Evolutionary conservation across 139 green algal genomes (phyloP), one percentile per base, ranked within the genome.

Genomic region (Closterium sp.): DNA sequence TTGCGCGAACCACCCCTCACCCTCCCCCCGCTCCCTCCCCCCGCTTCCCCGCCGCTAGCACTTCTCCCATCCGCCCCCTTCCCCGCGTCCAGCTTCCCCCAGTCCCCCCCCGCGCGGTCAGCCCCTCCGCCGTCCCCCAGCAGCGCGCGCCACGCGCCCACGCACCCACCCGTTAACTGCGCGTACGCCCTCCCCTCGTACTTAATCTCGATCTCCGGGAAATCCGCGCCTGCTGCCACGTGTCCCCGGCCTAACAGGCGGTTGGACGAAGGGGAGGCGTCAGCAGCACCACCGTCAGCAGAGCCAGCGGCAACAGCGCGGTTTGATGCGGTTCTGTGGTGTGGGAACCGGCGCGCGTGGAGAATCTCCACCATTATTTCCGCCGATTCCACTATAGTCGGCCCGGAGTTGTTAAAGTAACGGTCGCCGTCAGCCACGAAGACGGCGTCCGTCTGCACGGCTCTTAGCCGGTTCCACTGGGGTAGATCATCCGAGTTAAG

Each of bases 361-460:
- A 93, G 84, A 85, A 93, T 93, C 8, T 93, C 90, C n/a, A 32
- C 85, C 64, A 93, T 90, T 7, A 93, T 34, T 9, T 92, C 86
- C 28, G 86, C 85, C 31, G 86, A 92, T 25, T 93, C 90, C 2
- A 93, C 90, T 33, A 92, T 55, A 30, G 87, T 33, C 33, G 90
- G 86, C 25, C 86, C 90, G 0, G 90, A 93, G 23, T 88, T 90
- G 86, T 93, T 93, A 83, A 93, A 93, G 31, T 93, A 93, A 28
- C 89, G 43, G 87, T 83, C 69, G 23, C 87, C 87, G 64, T 90
- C 89, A 30, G 21, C 86, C 10, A 93, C 33, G n/a, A 88, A 93
- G 55, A 93, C 90, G 32, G 87, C 21, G 10, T 36, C 86, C n/a
- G 85, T 91, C 43, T 76, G 32, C 31, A 93, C 90, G 25, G 90